Percentiles rank a stretch among this genome's conserved stretches.
Evolutionary conservation across 306 rosid species (phyloP).

Genomic region (Crotalaria pallida): DNA sequence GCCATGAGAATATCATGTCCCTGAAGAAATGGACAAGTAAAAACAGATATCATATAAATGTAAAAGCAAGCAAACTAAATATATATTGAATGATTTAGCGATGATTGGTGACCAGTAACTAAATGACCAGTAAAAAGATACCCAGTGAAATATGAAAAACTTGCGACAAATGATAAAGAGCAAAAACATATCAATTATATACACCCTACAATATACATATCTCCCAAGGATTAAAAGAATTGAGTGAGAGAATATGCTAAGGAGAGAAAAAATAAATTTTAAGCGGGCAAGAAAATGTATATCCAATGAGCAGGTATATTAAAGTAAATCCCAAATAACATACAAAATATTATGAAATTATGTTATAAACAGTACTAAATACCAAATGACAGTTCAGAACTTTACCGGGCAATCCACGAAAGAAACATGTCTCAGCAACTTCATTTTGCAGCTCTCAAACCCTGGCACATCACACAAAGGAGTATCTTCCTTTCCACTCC

Average conservation of each 20-base stretch:
- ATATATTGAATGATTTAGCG: not conserved
- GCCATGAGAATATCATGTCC: conserved; percentile 99
- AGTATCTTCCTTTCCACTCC: conserved; percentile 95
- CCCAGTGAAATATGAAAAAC: not conserved
- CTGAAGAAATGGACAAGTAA: conserved; percentile 26
- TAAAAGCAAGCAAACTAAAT: not conserved
- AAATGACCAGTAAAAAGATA: not conserved
- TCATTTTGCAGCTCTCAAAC: conserved; percentile 83
- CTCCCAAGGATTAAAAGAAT: not conserved
- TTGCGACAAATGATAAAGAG: not conserved
- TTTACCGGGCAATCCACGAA: conserved; percentile 89
- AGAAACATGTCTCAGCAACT: conserved; percentile 83
- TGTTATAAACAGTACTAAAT: not conserved
- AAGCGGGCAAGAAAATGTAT: not conserved
- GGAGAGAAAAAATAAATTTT: not conserved
- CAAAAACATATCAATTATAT: not conserved
- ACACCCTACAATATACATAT: not conserved
- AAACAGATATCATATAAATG: not conserved
- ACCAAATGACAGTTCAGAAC: not conserved
- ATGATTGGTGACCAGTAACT: not conserved
- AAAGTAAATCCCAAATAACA: not conserved
- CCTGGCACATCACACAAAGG: conserved; percentile 86
- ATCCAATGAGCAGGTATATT: not conserved
- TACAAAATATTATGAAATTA: not conserved
- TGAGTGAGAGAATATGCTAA: not conserved